Evolutionary conservation across 2,329 filamentous ascomycete genomes (phyloP), one percentile per base, ranked within the genome.

Genomic region (Aspergillus sp.): DNA sequence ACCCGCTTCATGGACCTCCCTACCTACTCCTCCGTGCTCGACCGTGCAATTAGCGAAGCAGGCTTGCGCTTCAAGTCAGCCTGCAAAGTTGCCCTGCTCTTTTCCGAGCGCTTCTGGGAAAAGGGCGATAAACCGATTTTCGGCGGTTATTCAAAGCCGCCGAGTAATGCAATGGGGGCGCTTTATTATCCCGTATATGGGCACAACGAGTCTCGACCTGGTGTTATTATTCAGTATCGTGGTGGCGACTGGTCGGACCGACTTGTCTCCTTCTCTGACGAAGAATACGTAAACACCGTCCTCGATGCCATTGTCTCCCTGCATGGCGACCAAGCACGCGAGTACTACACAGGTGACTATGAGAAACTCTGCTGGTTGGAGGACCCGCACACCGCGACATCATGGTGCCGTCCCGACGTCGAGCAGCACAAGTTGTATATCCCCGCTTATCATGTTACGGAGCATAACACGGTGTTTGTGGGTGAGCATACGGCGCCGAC

Each of bases 1-100:
- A 61, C 66, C 15, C 62, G 65, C 25, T 66, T 67, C 47, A 68
- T 66, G 68, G 59, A 70, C 4, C 47, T 70, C 1, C 67, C 68
- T 0, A 50, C 53, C 4, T 69, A 66, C 53, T 70, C 68, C 3
- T 58, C 57, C 1, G 54, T 60, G 1, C 49, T 63, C 2, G 46
- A 48, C 13, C 53, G 55, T 41, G 12, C 45, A 5, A 65, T 60
- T 41, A 56, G 55, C 48, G 56, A 61, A 49, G 50, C 52, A 6
- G 61, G 61, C 13, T 50, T 64, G 3, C 60, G 59, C 30, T 65
- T 62, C 56, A 60, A 63, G 42, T 59, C 59, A 5, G 58, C 61
- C 22, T 66, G 63, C 57, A 65, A 67, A 49, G 60, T 67, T 4
- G 62, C 61, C 4, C 54, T 67, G 4, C 57, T 63, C 7, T 67